phyloP scores from a whole-genome alignment of 1,284 basidiomycete genomes.

The Phylloboletellus chloephorus region DNA sequence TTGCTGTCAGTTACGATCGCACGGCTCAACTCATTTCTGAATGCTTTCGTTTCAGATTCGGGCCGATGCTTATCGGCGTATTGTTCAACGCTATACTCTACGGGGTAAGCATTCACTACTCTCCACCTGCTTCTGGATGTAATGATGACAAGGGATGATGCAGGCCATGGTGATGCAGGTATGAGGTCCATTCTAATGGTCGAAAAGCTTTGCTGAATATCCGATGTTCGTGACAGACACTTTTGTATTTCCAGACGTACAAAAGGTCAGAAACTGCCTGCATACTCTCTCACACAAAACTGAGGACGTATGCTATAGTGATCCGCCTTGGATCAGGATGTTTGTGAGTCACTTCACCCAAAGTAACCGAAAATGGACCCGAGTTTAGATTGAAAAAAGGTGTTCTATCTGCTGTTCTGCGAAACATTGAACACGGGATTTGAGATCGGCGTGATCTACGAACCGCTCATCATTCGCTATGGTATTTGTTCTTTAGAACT shows the following conservation, averaged over 20 bases:
- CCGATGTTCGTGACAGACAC: constrained; percentile 30
- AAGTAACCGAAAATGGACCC: background rate
- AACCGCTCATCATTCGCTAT: constrained; percentile 39
- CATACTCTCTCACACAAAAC: background rate
- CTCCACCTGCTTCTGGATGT: background rate
- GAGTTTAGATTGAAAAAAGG: constrained; percentile 22
- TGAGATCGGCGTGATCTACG: constrained; percentile 42
- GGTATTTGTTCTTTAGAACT: constrained; percentile 22
- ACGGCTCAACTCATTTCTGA: background rate
- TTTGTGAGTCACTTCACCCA: constrained; percentile 31
- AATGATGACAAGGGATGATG: constrained; percentile 4
- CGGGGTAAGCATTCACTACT: constrained; percentile 32
- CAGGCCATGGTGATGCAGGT: constrained; percentile 13
- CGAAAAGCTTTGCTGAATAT: constrained; percentile 3
- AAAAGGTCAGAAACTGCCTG: constrained; percentile 7
- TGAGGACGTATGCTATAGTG: constrained; percentile 26
- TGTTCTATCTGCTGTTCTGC: constrained; percentile 38
- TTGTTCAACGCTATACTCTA: constrained; percentile 46
- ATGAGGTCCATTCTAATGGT: background rate
- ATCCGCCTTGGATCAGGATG: constrained; percentile 37
- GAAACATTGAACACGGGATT: constrained; percentile 42
- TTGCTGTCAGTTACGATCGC: constrained; percentile 1
- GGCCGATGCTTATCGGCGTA: constrained; percentile 42
- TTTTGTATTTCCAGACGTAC: constrained; percentile 13
- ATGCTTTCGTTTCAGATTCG: constrained; percentile 31